Evolutionary conservation across 805 yeast species (phyloP).

Genomic region (Wickerhamiella azymoides): DNA sequence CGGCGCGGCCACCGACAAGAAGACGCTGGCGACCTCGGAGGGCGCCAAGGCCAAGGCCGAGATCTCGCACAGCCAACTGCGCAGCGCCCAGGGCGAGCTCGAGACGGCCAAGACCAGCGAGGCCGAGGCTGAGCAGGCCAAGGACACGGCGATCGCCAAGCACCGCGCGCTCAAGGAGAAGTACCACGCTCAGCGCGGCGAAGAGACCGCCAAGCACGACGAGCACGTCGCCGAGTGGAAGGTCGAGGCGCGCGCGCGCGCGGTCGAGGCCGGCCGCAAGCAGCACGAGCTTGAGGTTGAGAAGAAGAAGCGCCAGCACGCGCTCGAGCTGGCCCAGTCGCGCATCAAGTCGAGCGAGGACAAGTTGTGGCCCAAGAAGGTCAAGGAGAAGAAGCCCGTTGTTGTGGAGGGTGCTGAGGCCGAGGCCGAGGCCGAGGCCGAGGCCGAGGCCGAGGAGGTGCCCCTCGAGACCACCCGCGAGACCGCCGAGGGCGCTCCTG

Average conservation of each 20-base stretch:
- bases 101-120: slow-evolving; percentile 4
- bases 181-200: slow-evolving; percentile 9
- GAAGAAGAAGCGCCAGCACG: slow-evolving; percentile 9
- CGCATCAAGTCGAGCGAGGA: slow-evolving; percentile 5
- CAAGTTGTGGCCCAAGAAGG: slow-evolving; percentile 6
- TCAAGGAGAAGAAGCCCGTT: not conserved
- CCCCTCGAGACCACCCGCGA: not conserved
- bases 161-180: slow-evolving; percentile 7
- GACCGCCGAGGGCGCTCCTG: not conserved
- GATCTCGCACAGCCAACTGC: not conserved
- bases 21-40: not conserved
- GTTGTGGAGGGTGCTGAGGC: not conserved
- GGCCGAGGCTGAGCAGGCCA: slow-evolving; percentile 1
- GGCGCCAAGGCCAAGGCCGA: slow-evolving; percentile 9
- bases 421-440: not conserved
- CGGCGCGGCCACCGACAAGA: not conserved
- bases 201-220: slow-evolving; percentile 11
- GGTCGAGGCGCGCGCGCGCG: slow-evolving; percentile 11
- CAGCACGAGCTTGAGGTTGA: slow-evolving; percentile 12
- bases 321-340: slow-evolving; percentile 1
- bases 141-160: slow-evolving; percentile 4
- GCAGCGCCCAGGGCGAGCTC: not conserved
- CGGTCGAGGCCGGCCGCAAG: slow-evolving; percentile 11
- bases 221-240: slow-evolving; percentile 15
- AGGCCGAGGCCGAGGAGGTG: not conserved